phyloP scores from a whole-genome alignment of 768 basidiomycete species.

The Auriscalpium orientale region DNA sequence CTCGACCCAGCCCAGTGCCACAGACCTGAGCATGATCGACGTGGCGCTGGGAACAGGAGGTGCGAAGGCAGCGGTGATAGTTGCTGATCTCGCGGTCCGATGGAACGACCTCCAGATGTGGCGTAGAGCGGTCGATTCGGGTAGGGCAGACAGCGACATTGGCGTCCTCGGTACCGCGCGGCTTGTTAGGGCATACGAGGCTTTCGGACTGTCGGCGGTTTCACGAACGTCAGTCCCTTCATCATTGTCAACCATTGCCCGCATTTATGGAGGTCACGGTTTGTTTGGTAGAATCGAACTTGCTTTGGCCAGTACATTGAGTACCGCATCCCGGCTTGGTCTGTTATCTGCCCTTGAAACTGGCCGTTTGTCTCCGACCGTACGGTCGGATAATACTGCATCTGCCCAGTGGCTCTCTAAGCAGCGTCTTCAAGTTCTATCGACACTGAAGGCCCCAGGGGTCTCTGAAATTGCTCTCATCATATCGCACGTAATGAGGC shows the following conservation, averaged over 20 bases:
- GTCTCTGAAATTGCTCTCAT: not conserved
- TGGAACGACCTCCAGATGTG: constrained; percentile 5
- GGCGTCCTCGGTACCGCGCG: not conserved
- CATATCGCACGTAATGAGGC: not conserved
- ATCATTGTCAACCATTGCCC: not conserved
- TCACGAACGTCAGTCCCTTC: not conserved
- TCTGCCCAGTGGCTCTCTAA: not conserved
- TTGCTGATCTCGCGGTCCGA: not conserved
- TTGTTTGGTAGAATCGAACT: not conserved
- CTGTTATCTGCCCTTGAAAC: not conserved
- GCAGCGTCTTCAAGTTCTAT: not conserved
- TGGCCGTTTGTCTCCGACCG: too few species aligned
- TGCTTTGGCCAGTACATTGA: not conserved
- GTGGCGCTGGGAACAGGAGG: not conserved
- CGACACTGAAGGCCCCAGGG: not conserved
- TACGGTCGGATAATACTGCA: too few species aligned
- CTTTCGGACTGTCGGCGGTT: not conserved
- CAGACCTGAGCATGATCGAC: not conserved
- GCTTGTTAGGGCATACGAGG: not conserved
- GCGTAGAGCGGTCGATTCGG: not conserved
- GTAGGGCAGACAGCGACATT: not conserved
- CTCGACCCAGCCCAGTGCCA: not conserved
- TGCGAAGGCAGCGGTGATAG: not conserved
- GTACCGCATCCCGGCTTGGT: not conserved
- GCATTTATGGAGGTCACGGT: not conserved